Percentiles rank a stretch among this genome's conserved stretches.
Conservation (phyloP, 139 green algal species). For the Penium margaritaceum region DNA sequence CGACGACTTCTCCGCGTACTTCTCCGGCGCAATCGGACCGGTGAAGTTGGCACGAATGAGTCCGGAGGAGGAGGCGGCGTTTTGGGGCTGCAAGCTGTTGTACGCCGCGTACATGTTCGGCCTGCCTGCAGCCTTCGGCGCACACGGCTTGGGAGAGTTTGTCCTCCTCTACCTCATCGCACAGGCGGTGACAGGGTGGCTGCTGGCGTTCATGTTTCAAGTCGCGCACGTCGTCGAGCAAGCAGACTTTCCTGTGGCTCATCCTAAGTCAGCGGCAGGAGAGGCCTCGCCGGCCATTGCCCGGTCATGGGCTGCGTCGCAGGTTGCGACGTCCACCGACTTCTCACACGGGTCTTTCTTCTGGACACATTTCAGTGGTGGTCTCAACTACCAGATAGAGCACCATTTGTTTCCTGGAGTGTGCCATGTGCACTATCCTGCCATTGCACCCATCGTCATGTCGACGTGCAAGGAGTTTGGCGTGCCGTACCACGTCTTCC, state of each 20-base stretch:
- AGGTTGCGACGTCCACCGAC: conserved; percentile 55
- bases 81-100: conserved; percentile 37
- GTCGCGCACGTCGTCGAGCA: conserved; percentile 60
- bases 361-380: conserved; percentile 65
- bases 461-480: conserved; percentile 47
- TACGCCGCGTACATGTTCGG: conserved; percentile 42
- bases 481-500: conserved; percentile 47
- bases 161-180: conserved; percentile 28
- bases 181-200: conserved; percentile 51
- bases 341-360: conserved; percentile 61
- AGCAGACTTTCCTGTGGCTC: conserved; percentile 38
- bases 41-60: conserved; percentile 34
- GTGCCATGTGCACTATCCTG: conserved; percentile 54
- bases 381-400: conserved; percentile 62
- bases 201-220: conserved; percentile 69
- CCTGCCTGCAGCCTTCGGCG: conserved; percentile 19
- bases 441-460: conserved; percentile 46
- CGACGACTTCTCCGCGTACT: conserved; percentile 60
- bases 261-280: too few relatives aligned
- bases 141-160: neutral
- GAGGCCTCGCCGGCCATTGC: neutral
- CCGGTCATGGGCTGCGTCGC: too few relatives aligned
- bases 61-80: conserved; percentile 18
- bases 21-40: conserved; percentile 53
- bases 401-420: conserved; percentile 57